Evolutionary conservation across 208 protist species (phyloP), one percentile per base, ranked within the genome.

Genomic region (Wallacemonas sp.): DNA sequence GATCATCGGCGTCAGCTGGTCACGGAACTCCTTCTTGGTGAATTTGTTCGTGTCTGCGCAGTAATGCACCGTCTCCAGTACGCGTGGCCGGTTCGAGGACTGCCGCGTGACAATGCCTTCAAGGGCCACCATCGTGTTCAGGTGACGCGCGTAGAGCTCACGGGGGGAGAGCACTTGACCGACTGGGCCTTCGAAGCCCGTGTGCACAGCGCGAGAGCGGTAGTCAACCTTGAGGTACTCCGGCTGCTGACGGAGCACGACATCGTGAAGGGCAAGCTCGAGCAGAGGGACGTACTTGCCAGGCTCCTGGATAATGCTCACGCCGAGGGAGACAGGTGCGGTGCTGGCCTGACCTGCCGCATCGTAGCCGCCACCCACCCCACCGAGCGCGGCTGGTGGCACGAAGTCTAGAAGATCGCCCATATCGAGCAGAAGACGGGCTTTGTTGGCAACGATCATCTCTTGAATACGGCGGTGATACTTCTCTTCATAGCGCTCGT

Each of bases 101-200:
- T 98, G 97, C 54, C 98, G 98, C 21, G 97, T 99, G 1, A 99
- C 84, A 62, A 99, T 99, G 47, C 99, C 99, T 59, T 99, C 96
- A 19, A 99, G 70, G 30, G 88, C 91, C 1, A 99, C 96, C 62
- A 99, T 75, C 17, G 87, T 89, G 67, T 97, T 97, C n/a, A 99
- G 62, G 46, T 98, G 93, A 2, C 72, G 49, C 1, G 97, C 84
- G 47, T 84, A 86, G 8, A 99, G 79, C 39, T 93, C 82, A 41
- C 98, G 91, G 12, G 98, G 98, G 0, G 95, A 98, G 8, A 99
- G 82, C 51, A 98, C 76, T 15, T 66, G 60, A 36, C 97, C 98
- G 66, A 99, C 97, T 8, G 86, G 85, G 14, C 98, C 98, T 21
- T 96, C 86, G 49, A 99, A 92, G 3, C 97, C 98, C 22, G 98